phyloP scores from a whole-genome alignment of 305 asterid species.

The Rubia tinctorum region DNA sequence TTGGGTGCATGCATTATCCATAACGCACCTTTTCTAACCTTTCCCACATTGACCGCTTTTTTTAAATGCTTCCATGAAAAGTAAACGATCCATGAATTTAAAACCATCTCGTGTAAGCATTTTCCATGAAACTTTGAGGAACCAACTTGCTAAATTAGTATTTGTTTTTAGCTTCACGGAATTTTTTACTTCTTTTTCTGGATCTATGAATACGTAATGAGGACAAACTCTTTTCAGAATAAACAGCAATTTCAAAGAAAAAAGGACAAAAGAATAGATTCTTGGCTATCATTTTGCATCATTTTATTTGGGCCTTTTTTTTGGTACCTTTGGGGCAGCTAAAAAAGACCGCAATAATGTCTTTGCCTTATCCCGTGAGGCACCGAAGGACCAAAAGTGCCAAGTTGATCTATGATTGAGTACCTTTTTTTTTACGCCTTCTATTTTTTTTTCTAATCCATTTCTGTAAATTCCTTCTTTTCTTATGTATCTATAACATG shows the following conservation, averaged over 20 bases:
- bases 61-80: neutral
- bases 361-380: neutral
- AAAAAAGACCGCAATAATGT: neutral
- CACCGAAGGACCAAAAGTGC: neutral
- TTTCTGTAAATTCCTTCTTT: no score
- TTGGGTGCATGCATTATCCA: neutral
- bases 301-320: neutral
- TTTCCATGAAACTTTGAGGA: neutral
- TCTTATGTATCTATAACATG: no score
- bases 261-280: constrained; percentile 7
- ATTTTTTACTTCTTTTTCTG: neutral
- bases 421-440: no score
- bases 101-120: neutral
- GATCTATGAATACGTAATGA: neutral
- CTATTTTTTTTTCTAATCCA: no score
- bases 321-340: neutral
- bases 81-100: neutral
- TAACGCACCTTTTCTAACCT: neutral
- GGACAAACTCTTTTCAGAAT: neutral
- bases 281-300: constrained; percentile 2
- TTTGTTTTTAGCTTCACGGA: neutral
- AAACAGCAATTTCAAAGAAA: neutral
- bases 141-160: neutral
- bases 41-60: neutral
- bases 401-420: neutral